Evolutionary conservation across 177 flowering plant genomes (phyloP), one percentile per base, ranked within the genome.

Genomic region (Vitis hybrid): DNA sequence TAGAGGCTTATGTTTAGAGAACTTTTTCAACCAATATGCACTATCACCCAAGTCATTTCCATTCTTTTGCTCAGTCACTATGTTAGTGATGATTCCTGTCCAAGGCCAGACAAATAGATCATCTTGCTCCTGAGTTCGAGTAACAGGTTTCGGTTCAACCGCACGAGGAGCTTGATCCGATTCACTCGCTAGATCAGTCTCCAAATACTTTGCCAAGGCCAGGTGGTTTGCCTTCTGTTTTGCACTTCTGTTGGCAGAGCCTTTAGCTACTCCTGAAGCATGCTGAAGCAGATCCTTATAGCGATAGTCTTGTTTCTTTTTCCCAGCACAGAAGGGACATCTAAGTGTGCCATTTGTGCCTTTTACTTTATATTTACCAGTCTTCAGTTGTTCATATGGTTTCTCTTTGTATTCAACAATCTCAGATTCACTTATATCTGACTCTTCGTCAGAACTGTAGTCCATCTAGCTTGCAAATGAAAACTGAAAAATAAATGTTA

Each of bases 341-440:
- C 45, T 39, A 39, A 39, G 45, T 7, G 8, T 5, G 45, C 8
- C 45, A 39, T 39, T 39, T 39, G 8, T 39, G 45, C 45, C 45
- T 39, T 39, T 39, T 39, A 39, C 45, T 39, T 39, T 39, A 39
- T 39, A 39, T 39, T 39, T 39, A 39, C 45, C 45, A 39, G 45
- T 5, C 8, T 39, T 39, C 45, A 39, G 45, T 39, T 39, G 45
- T 39, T 7, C 8, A 7, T 39, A 39, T 39, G 45, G 81, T 49
- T 87, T 86, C 2, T 81, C 84, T 49, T 29, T 67, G 72, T 77
- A 78, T 15, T 74, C 79, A 52, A 67, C 60, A 19, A 87, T 75
- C 71, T 87, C 93, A 9, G 90, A 89, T 14, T 87, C 93, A 80
- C 91, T 89, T 39, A 83, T 63, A 18, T 86, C 91, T 51, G 90